Percentiles rank a stretch among this genome's conserved stretches.
These are phyloP conservation scores for Nakazawaea wickerhamii DNA, from an alignment of 805 yeast genomes.

Conservation along the genomic window DNA sequence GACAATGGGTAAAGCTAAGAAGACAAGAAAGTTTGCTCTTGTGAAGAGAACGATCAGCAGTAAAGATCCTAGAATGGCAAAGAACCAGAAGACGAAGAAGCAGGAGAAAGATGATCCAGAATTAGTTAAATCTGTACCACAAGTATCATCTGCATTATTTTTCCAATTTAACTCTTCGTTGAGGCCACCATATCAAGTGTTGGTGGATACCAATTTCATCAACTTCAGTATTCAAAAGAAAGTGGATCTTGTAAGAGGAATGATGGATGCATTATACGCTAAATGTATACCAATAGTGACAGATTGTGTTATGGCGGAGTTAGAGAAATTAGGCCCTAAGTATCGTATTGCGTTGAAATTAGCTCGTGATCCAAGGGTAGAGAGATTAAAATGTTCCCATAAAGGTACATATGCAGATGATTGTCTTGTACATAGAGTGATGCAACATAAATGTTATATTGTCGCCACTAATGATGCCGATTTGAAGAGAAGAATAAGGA, in stretches of 20 bases:
- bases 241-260: conserved; percentile 88
- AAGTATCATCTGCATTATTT: conserved; percentile 91
- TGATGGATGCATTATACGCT: conserved; percentile 94
- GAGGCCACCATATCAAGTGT: conserved; percentile 96
- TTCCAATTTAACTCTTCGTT: conserved; percentile 92
- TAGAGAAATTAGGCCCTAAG: conserved; percentile 92
- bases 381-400: conserved; percentile 83
- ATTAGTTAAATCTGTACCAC: conserved; percentile 71
- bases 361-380: conserved; percentile 91
- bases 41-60: conserved; percentile 77
- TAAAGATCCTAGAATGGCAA: conserved; percentile 60
- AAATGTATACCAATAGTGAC: conserved; percentile 94
- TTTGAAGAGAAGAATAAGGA: conserved; percentile 86
- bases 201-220: conserved; percentile 94
- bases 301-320: conserved; percentile 97
- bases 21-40: conserved; percentile 93
- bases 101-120: conserved; percentile 64
- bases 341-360: conserved; percentile 87
- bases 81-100: conserved; percentile 30
- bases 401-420: conserved; percentile 98
- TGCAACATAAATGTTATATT: conserved; percentile 94
- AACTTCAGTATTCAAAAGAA: conserved; percentile 96
- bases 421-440: conserved; percentile 85
- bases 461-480: conserved; percentile 99
- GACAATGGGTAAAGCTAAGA: conserved; percentile 91